phyloP scores from a whole-genome alignment of 2,329 filamentous ascomycete genomes.

The Pseudocercospora pini-densiflorae region DNA sequence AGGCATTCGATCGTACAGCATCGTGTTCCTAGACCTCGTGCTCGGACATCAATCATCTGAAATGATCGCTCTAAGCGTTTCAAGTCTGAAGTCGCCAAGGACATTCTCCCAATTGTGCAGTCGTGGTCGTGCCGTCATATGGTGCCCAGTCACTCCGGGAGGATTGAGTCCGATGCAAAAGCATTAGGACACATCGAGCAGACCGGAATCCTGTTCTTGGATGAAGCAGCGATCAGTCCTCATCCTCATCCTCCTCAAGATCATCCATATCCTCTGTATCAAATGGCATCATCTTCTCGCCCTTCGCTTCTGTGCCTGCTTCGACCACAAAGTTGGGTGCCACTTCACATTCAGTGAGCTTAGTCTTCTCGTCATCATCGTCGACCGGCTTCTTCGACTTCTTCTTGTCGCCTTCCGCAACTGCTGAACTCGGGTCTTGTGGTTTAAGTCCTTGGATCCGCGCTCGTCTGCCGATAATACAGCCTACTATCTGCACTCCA shows the following conservation, averaged over 20 bases:
- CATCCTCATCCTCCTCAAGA: constrained; percentile 36
- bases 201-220: neutral
- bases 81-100: too few species aligned
- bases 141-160: neutral
- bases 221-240: constrained; percentile 15
- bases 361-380: constrained; percentile 49
- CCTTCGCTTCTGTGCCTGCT: constrained; percentile 71
- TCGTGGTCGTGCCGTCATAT: neutral
- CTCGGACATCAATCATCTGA: too few species aligned
- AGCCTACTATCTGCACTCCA: constrained; percentile 82
- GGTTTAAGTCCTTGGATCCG: constrained; percentile 70
- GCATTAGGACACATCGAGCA: neutral
- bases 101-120: neutral
- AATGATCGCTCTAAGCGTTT: too few species aligned
- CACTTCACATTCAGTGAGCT: constrained; percentile 88
- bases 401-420: constrained; percentile 49
- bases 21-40: too few species aligned
- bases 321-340: constrained; percentile 83
- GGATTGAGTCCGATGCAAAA: neutral
- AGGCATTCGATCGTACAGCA: too few species aligned
- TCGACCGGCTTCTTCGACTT: constrained; percentile 55
- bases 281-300: constrained; percentile 65
- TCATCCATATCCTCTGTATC: constrained; percentile 46
- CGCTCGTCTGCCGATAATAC: constrained; percentile 80
- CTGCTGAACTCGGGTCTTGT: constrained; percentile 15